Percentiles rank a stretch among this genome's conserved stretches.
Conservation (phyloP, 2,329 filamentous ascomycete species). For the Colletotrichum simmondsii region DNA sequence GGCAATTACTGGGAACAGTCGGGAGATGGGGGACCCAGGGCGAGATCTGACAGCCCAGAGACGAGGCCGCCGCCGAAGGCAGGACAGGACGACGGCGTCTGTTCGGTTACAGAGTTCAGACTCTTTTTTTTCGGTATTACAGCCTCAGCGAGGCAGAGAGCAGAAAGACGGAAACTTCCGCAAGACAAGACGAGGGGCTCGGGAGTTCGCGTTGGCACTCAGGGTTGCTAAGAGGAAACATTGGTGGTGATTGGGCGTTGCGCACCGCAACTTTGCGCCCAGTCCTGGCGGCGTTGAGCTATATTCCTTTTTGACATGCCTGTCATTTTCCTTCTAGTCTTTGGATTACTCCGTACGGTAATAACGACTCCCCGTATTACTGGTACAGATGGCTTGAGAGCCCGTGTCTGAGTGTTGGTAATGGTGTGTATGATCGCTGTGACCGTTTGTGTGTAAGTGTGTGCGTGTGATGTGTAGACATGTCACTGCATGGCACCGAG, state of each 20-base stretch:
- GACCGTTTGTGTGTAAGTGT: not conserved
- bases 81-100: not conserved
- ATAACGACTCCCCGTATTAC: not conserved
- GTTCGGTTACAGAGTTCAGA: not conserved
- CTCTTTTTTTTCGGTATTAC: not conserved
- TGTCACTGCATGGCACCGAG: not conserved
- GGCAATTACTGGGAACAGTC: conserved; percentile 15
- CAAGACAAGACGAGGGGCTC: not conserved
- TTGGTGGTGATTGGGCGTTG: not conserved
- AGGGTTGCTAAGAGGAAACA: conserved; percentile 1
- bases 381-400: not conserved
- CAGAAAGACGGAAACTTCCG: too few relatives aligned
- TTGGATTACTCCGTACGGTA: not conserved
- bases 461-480: not conserved
- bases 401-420: conserved; percentile 8
- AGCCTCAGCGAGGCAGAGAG: not conserved
- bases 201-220: conserved; percentile 7
- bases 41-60: conserved; percentile 20
- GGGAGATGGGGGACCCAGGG: not conserved
- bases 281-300: not conserved
- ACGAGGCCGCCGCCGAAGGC: conserved; percentile 1
- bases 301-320: not conserved
- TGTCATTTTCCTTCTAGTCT: not conserved
- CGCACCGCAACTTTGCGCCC: not conserved
- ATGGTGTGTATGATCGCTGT: conserved; percentile 2